Conservation (phyloP, 73 alveolate genomes). For the Durusdinium trenchii region DNA sequence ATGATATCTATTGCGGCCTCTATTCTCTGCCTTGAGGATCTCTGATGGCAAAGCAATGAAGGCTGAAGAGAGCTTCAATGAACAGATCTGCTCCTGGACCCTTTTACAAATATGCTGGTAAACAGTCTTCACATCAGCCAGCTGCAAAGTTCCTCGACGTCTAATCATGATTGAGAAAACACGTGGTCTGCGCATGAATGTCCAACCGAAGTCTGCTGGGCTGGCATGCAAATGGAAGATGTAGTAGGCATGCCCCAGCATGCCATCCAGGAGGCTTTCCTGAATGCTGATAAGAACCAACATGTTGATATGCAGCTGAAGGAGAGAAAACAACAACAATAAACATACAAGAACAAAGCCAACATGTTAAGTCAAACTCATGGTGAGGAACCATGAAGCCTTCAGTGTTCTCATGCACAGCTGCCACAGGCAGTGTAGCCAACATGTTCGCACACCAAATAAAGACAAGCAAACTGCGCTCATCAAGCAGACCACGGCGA, state of each 20-base stretch:
- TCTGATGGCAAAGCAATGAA: background rate
- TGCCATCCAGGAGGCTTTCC: background rate
- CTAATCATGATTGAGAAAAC: background rate
- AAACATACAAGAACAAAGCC: background rate
- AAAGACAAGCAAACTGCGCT: background rate
- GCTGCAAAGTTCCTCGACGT: too few relatives aligned
- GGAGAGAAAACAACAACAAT: background rate
- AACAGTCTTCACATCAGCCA: background rate
- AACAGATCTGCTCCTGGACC: background rate
- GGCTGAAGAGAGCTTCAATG: background rate
- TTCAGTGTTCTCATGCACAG: constrained; percentile 13
- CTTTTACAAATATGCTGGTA: background rate
- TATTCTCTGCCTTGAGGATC: background rate
- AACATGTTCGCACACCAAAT: background rate
- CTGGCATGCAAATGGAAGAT: background rate
- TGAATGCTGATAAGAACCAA: background rate
- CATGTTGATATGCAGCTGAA: background rate
- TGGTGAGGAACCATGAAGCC: background rate
- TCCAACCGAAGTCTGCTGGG: constrained; percentile 6
- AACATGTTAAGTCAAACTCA: background rate
- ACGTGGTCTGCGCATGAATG: background rate
- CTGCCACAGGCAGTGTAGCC: background rate
- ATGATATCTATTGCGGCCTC: background rate
- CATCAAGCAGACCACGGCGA: background rate
- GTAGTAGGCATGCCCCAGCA: background rate